Base-by-base conservation (phyloP, 1,139 yeast species). In the Kodamaea alishanica region DNA sequence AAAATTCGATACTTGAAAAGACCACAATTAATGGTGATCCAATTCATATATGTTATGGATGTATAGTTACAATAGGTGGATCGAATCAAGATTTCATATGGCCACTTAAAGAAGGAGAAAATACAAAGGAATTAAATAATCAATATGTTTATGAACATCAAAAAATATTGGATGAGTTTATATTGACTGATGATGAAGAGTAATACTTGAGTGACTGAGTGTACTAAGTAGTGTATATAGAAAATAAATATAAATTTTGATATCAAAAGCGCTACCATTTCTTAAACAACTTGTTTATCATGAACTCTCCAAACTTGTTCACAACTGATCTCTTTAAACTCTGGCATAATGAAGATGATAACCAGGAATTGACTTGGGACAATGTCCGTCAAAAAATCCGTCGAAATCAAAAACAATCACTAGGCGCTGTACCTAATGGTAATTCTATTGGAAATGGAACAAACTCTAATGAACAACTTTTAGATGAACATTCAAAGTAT, bases 31-130 rank as follows among this genome's bases (percentile, higher is more conserved):
- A 30, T 2, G 30, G 25, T 4, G 35, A 32, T 7, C 8, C 12
- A 5, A 47, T 67, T 1, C 56, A 65, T 23, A 52, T 84, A 9
- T 87, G 96, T 53, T 87, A 86, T 54, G 96, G 95, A 1, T 87
- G 96, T 55, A 72, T 81, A 34, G 82, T 84, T 1, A 75, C 81
- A 24, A 56, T 84, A 40, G 73, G 77, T 2, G 70, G 73, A 4
- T 63, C 64, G 2, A 59, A 65, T 4, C 57, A 62, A n/a, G 51
- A 47, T 4, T 56, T 79, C 12, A 48, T 56, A 2, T 83, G 90
- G 89, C 86, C 88, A 2, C 55, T 63, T 1, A 51, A 54, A 49
- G 57, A 47, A 12, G 49, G 58, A 6, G 52, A 54, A 10, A 54
- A 60, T 39, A 48, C 63, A 12, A 60, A 60, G 15, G 61, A 30